phyloP scores from a whole-genome alignment of 176 grass and related monocot genomes.

The Pontederia paniculata region DNA sequence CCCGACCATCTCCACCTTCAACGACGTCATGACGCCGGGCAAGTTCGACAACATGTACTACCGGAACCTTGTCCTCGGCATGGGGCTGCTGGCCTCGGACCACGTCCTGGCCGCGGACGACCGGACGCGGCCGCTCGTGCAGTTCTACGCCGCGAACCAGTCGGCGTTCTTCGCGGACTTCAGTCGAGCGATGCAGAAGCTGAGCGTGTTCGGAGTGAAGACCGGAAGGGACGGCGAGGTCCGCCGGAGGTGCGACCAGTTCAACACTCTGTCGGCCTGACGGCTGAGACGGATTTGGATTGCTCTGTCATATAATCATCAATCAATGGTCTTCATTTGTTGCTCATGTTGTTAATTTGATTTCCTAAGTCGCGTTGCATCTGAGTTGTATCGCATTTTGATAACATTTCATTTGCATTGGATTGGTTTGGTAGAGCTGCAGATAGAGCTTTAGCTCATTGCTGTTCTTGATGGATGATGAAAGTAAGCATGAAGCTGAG shows the following conservation, averaged over 20 bases:
- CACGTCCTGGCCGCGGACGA: background rate
- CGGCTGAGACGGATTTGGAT: too few species aligned
- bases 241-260: background rate
- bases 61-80: background rate
- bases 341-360: too few species aligned
- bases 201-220: background rate
- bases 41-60: constrained; percentile 3
- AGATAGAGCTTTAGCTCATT: too few species aligned
- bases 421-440: too few species aligned
- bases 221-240: background rate
- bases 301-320: too few species aligned
- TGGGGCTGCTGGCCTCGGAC: background rate
- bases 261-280: background rate
- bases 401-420: too few species aligned
- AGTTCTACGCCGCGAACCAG: background rate
- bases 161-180: background rate
- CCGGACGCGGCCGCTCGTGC: background rate
- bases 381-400: too few species aligned
- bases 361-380: too few species aligned
- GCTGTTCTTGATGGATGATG: too few species aligned
- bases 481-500: too few species aligned
- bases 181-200: background rate
- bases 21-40: background rate
- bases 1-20: background rate
- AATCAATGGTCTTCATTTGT: too few species aligned